A percentile compares a stretch with the other conserved stretches of the same genome.
phyloP scores from a whole-genome alignment of 1,139 yeast genomes.

The Lodderomyces metapsilosis region DNA sequence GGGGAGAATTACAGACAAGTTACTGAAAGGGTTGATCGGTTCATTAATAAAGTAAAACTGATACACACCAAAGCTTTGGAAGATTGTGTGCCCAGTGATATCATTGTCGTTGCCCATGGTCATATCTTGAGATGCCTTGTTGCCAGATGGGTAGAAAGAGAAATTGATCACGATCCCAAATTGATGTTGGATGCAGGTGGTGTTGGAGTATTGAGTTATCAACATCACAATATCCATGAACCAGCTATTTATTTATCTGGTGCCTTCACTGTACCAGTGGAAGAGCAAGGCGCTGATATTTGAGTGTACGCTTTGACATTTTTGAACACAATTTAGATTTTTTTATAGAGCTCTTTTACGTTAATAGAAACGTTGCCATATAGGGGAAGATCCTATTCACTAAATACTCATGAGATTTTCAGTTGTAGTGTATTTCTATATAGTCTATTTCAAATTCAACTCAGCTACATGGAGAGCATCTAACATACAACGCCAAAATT shows the following conservation, averaged over 20 bases:
- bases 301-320: too few relatives aligned
- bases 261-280: constrained; percentile 72
- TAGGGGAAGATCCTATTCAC: too few relatives aligned
- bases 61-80: constrained; percentile 63
- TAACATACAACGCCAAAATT: constrained; percentile 54
- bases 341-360: too few relatives aligned
- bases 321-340: too few relatives aligned
- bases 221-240: constrained; percentile 78
- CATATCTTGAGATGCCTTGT: constrained; percentile 88
- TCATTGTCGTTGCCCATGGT: constrained; percentile 87
- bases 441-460: constrained; percentile 4
- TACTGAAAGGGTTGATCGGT: constrained; percentile 64
- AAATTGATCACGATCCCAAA: constrained; percentile 65
- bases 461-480: constrained; percentile 36
- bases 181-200: constrained; percentile 93
- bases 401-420: too few relatives aligned
- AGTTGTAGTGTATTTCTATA: too few relatives aligned
- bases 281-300: constrained; percentile 33
- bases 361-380: too few relatives aligned
- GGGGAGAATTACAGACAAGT: constrained; percentile 75
- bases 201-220: constrained; percentile 87
- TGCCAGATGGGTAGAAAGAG: constrained; percentile 75
- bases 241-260: constrained; percentile 84
- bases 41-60: constrained; percentile 59
- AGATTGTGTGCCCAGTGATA: constrained; percentile 59